Evolutionary conservation across 768 basidiomycete genomes (phyloP), one percentile per base, ranked within the genome.

Genomic region (Dioszegia hungarica): DNA sequence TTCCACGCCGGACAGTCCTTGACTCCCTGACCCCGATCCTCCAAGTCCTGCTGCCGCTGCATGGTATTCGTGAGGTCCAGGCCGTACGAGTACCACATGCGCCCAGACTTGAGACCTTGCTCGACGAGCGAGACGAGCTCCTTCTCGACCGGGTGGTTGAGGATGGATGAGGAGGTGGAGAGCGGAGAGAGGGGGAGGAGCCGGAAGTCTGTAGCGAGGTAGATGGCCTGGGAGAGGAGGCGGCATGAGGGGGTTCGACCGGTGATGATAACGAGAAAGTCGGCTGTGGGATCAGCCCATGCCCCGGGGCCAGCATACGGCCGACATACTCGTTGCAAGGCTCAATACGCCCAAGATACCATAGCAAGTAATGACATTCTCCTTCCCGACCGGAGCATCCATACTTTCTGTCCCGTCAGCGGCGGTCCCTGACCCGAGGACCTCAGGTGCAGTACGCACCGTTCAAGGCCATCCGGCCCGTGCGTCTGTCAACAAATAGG

Each of bases 251-350:
- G 83, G 63, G 86, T 85, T 43, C 92, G 84, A 25, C 85, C 86
- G 39, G 90, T 95, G 60, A 97, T 81, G 37, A 95, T 80, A 61
- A 99, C 83, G 46, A 98, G 77, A 78, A 94, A 97, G 77, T 98
- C 95, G 70, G 93, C 94, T 98, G 57, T 11, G n/a, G 20, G 14
- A 25, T 34, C 39, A 24, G 10, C 31, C 27, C 33, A n/a, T n/a
- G n/a, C n/a, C n/a, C n/a, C n/a, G n/a, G n/a, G 29, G 17, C 39
- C 15, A 36, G 8, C 9, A n/a, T 9, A 28, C 15, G 19, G n/a
- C 33, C 22, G 27, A 20, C 73, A 63, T 67, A 80, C 76, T 78
- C 3, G 77, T 76, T 3, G 78, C 69, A 14, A 82, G 70, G 8
- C 76, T 77, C 25, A 81, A 64, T 40, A 80, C 71, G n/a, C 81